Evolutionary conservation across 169 alveolate species (phyloP), one percentile per base, ranked within the genome.

Genomic region (Babesia divergens): DNA sequence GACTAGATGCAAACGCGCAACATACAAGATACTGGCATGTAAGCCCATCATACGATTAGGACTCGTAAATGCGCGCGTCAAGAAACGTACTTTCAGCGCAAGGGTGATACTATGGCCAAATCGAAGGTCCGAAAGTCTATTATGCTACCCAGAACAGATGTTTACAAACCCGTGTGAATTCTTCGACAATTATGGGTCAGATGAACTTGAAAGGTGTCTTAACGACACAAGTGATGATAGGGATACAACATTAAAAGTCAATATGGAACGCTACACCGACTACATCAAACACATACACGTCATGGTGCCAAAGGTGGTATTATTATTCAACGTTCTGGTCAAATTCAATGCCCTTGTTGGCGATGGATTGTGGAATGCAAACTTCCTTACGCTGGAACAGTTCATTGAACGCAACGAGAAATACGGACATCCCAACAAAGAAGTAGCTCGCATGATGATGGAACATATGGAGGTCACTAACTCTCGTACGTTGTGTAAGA

Each of bases 71-170:
- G 68, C 31, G 42, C 26, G 16, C 20, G 58, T 37, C 38, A 1
- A 44, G 38, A 51, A 26, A 54, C 67, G 77, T 44, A 66, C 58
- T 9, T 66, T 66, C 55, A 66, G 77, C 29, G 77, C 77, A 18
- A 66, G 34, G 54, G 66, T 66, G 24, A 24, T 40, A 34, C 14
- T 66, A 29, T 24, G 56, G 3, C 72, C 72, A 4, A 13, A 50
- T 26, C 14, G 32, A 29, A 54, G 26, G 11, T 8, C 65, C 14
- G 67, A 66, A 18, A 49, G 35, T 40, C 53, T 66, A 20, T 34
- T 66, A 9, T 53, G 52, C 46, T 66, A 66, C 26, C 77, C 77
- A 34, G 77, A 66, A 31, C 29, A 29, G 31, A 9, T 66, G 77
- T 28, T 66, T 0, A 14, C 53, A n/a, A 18, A 66, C 18, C 44